These are phyloP conservation scores for Colletotrichum sp. DNA, from an alignment of 2,329 filamentous ascomycete genomes.

Conservation along the genomic window DNA sequence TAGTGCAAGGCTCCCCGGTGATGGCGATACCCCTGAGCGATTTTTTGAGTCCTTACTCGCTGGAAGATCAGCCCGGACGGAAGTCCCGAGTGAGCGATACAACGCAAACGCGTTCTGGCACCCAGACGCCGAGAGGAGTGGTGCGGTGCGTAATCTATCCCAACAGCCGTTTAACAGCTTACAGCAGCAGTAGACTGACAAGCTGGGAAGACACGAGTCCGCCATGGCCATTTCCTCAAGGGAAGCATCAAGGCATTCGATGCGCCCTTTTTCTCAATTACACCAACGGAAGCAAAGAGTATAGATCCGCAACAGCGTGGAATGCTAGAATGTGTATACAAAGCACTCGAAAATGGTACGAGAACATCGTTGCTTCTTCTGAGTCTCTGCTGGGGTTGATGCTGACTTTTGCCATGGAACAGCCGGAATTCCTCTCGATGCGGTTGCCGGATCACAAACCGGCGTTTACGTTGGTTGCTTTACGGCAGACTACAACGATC, in stretches of 20 bases:
- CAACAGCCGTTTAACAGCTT: background rate
- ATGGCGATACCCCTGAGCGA: constrained; percentile 42
- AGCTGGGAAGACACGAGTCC: constrained; percentile 15
- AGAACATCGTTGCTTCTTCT: background rate
- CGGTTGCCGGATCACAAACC: constrained; percentile 23
- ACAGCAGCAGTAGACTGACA: background rate
- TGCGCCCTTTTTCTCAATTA: constrained; percentile 32
- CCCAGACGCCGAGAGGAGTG: constrained; percentile 28
- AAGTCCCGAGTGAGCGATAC: constrained; percentile 31
- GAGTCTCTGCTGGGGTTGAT: too few species aligned
- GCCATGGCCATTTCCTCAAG: constrained; percentile 31
- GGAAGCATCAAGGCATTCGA: constrained; percentile 27
- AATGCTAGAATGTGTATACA: constrained; percentile 38
- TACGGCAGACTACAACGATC: constrained; percentile 26
- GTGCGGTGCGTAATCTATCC: constrained; percentile 22
- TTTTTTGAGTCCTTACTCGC: constrained; percentile 48
- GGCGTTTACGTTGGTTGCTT: constrained; percentile 31
- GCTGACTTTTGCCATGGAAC: background rate
- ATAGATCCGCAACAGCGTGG: constrained; percentile 38
- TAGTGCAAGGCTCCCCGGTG: constrained; percentile 49
- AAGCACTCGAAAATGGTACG: constrained; percentile 30
- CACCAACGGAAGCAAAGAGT: constrained; percentile 28
- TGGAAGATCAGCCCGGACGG: constrained; percentile 28
- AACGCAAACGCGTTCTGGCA: constrained; percentile 34
- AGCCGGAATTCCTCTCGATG: constrained; percentile 25